Conservation (phyloP, 805 yeast species). For the Tanozyma kutaoensis region DNA sequence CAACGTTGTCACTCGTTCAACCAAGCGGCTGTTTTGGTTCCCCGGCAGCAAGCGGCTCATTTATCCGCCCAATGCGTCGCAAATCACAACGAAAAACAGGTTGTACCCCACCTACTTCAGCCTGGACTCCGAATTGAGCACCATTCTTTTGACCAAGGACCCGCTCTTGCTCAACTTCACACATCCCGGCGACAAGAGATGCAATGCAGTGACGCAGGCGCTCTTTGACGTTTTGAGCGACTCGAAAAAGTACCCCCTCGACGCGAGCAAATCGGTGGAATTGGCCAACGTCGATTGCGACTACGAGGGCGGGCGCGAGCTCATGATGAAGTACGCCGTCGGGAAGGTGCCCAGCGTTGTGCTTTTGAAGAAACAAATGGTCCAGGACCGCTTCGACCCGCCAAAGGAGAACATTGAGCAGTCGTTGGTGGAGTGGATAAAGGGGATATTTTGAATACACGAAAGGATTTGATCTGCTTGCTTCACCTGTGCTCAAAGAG, state of each 20-base stretch:
- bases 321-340: slow-evolving; percentile 43
- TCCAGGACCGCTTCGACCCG: slow-evolving; percentile 19
- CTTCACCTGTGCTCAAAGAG: too few species aligned
- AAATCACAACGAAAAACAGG: slow-evolving; percentile 25
- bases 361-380: slow-evolving; percentile 52
- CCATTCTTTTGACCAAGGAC: slow-evolving; percentile 33
- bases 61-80: slow-evolving; percentile 29
- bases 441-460: too few species aligned
- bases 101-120: slow-evolving; percentile 33
- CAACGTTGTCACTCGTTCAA: too few species aligned
- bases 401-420: slow-evolving; percentile 10
- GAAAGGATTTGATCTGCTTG: too few species aligned
- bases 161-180: slow-evolving; percentile 69
- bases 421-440: too few species aligned
- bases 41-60: slow-evolving; percentile 13
- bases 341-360: slow-evolving; percentile 53
- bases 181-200: slow-evolving; percentile 45
- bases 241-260: slow-evolving; percentile 12
- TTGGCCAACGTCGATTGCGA: slow-evolving; percentile 75
- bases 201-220: slow-evolving; percentile 50
- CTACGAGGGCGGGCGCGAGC: slow-evolving; percentile 45
- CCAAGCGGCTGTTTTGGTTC: too few species aligned
- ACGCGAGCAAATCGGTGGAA: slow-evolving; percentile 33
- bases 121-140: slow-evolving; percentile 46
- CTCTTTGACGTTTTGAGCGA: slow-evolving; percentile 32